Evolutionary conservation across 2,329 filamentous ascomycete species (phyloP).

Genomic region (Ophiostoma sp.): DNA sequence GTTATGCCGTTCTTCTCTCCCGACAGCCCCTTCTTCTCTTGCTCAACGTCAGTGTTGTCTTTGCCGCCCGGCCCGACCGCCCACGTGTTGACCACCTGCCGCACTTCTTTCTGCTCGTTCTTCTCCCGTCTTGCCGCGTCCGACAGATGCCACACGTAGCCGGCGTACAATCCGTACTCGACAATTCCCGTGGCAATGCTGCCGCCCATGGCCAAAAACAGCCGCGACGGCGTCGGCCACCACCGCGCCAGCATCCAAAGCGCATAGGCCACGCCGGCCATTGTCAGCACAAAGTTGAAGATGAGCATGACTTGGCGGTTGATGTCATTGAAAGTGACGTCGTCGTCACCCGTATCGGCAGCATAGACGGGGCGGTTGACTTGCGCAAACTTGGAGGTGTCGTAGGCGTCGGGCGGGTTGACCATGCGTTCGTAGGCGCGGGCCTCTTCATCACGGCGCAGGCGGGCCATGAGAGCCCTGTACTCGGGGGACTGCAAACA

Average conservation of each 20-base stretch:
- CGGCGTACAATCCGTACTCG: slow-evolving; percentile 75
- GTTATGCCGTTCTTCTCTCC: slow-evolving; percentile 31
- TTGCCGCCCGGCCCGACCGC: slow-evolving; percentile 50
- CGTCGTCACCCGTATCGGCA: slow-evolving; percentile 57
- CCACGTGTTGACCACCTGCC: slow-evolving; percentile 72
- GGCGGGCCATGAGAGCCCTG: slow-evolving; percentile 80
- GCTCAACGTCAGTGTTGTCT: slow-evolving; percentile 24
- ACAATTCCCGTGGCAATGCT: slow-evolving; percentile 70
- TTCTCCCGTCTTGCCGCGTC: slow-evolving; percentile 66
- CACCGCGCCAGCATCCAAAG: slow-evolving; percentile 77
- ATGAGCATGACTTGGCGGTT: slow-evolving; percentile 83
- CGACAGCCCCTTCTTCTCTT: not conserved
- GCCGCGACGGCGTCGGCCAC: slow-evolving; percentile 69
- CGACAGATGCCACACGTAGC: slow-evolving; percentile 70
- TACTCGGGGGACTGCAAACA: slow-evolving; percentile 69
- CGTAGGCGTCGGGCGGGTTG: slow-evolving; percentile 54
- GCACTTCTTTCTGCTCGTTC: slow-evolving; percentile 60
- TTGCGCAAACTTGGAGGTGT: slow-evolving; percentile 55
- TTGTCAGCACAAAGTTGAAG: slow-evolving; percentile 84
- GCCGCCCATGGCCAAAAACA: slow-evolving; percentile 71
- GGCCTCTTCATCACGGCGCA: slow-evolving; percentile 80
- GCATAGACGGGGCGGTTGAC: slow-evolving; percentile 50
- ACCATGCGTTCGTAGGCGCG: slow-evolving; percentile 80
- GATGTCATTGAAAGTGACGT: slow-evolving; percentile 69
- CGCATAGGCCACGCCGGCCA: slow-evolving; percentile 73